Conservation (phyloP, 805 yeast species). For the Teunomyces gatunensis region DNA sequence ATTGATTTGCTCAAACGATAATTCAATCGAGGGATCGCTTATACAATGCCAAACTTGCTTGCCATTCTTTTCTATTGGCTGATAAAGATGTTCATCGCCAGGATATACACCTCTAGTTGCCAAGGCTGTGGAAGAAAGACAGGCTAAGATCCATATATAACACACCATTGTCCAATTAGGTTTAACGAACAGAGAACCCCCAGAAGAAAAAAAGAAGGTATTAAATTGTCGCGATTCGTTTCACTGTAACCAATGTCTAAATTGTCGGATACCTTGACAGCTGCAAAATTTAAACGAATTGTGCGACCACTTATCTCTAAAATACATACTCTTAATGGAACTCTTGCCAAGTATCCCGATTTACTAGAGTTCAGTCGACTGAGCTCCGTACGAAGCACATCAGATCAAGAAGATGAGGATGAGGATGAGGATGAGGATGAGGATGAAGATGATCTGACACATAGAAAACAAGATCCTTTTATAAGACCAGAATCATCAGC, state of each 20-base stretch:
- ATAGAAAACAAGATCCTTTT: not conserved
- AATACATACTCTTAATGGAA: conserved; percentile 32
- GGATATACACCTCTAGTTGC: conserved; percentile 3
- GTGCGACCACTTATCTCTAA: conserved; percentile 37
- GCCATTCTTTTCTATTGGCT: not conserved
- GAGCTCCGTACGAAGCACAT: not conserved
- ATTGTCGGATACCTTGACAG: conserved; percentile 1
- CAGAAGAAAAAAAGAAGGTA: not conserved
- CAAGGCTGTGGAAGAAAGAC: conserved; percentile 5
- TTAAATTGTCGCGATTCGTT: not conserved
- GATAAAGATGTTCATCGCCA: not conserved
- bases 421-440: not conserved
- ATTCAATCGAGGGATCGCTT: conserved; percentile 57
- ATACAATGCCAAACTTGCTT: conserved; percentile 63
- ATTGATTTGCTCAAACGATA: conserved; percentile 65
- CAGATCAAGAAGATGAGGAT: not conserved
- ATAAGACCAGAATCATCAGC: conserved; percentile 15
- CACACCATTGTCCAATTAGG: not conserved
- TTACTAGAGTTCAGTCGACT: conserved; percentile 13
- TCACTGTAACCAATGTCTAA: not conserved
- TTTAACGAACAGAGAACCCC: not conserved
- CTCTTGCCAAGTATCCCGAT: conserved; percentile 25
- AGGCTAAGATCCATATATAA: not conserved
- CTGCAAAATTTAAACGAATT: conserved; percentile 30
- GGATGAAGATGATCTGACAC: too few species aligned